Evolutionary conservation across 176 grass and related monocot genomes (phyloP).

Genomic region (Chrysopogon serrulatus): DNA sequence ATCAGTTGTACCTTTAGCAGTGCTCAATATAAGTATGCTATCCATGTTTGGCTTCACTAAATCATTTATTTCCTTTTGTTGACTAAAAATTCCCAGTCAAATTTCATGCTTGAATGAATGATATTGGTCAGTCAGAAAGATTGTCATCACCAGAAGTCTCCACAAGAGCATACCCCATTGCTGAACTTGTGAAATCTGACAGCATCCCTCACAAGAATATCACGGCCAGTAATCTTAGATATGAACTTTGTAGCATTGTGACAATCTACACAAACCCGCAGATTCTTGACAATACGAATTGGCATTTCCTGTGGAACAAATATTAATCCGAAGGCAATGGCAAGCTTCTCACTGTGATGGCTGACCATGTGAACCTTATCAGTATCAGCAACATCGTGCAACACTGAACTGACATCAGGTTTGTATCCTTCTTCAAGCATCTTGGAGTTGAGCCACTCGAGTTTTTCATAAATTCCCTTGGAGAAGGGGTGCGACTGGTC

Average conservation of each 20-base stretch:
- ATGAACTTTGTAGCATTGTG: conserved; percentile 76
- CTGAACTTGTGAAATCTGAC: conserved; percentile 71
- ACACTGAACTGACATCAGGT: conserved; percentile 55
- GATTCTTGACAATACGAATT: conserved; percentile 64
- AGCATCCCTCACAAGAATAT: conserved; percentile 71
- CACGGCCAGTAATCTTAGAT: conserved; percentile 52
- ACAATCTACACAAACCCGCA: conserved; percentile 59
- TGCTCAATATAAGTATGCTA: conserved; percentile 50
- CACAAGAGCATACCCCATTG: conserved; percentile 54
- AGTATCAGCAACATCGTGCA: conserved; percentile 56
- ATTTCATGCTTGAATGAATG: conserved; percentile 4
- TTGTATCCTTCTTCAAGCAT: conserved; percentile 66
- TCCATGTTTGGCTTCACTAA: background rate
- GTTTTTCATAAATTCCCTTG: conserved; percentile 51
- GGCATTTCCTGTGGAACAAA: conserved; percentile 55
- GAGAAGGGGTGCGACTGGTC: conserved; percentile 64
- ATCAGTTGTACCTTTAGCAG: conserved; percentile 50
- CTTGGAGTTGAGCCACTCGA: conserved; percentile 46
- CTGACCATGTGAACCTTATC: conserved; percentile 69
- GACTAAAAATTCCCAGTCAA: background rate
- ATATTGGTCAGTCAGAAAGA: background rate
- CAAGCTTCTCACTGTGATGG: conserved; percentile 71
- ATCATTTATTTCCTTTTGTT: background rate
- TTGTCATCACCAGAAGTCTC: conserved; percentile 59
- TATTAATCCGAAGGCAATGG: conserved; percentile 67